A percentile compares a stretch with the other conserved stretches of the same genome.
These are phyloP conservation scores for Suhomyces chickasaworum DNA, from an alignment of 1,139 yeast species.

Conservation along the genomic window DNA sequence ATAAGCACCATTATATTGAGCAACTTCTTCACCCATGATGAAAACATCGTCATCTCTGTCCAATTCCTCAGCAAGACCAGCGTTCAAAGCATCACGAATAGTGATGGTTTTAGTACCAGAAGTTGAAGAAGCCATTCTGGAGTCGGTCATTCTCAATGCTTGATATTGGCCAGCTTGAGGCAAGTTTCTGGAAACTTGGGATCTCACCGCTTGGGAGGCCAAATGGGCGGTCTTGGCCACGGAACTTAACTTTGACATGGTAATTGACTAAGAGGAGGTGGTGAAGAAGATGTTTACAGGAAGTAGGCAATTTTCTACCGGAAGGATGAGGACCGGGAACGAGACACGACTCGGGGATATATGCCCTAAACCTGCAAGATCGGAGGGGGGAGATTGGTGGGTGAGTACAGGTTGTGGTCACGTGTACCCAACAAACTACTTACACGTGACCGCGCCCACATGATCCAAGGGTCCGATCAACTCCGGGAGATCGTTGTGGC, in stretches of 20 bases:
- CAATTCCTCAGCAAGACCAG: conserved; percentile 95
- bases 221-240: conserved; percentile 52
- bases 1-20: conserved; percentile 98
- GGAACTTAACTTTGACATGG: conserved; percentile 35
- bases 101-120: conserved; percentile 71
- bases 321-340: conserved; percentile 22
- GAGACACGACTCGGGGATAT: conserved; percentile 14
- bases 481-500: too few relatives aligned
- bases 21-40: conserved; percentile 98
- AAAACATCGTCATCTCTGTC: conserved; percentile 94
- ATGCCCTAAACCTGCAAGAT: conserved; percentile 3
- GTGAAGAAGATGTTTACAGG: conserved; percentile 4
- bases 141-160: conserved; percentile 38
- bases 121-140: conserved; percentile 50
- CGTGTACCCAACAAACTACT: not conserved
- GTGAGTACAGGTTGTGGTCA: not conserved
- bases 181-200: conserved; percentile 26
- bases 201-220: conserved; percentile 44
- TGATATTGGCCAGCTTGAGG: conserved; percentile 37
- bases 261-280: conserved; percentile 20
- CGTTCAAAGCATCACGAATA: conserved; percentile 95
- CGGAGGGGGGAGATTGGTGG: not conserved
- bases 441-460: too few relatives aligned
- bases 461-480: too few relatives aligned
- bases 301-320: conserved; percentile 11